Base-by-base conservation (phyloP, 2,329 filamentous ascomycete species). In the Ramularia collo-cygni region DNA sequence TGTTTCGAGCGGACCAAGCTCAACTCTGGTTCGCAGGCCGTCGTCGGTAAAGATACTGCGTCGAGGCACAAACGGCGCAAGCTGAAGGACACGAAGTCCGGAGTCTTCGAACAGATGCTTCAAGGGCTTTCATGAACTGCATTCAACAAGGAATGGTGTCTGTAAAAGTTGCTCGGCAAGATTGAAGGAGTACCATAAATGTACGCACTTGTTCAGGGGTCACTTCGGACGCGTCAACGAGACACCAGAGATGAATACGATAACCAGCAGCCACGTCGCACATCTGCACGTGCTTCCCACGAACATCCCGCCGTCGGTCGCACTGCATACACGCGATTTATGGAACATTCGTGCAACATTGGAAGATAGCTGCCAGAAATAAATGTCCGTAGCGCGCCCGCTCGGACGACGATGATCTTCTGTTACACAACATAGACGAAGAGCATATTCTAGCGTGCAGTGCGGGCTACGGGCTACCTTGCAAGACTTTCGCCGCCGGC, bases 21-120 rank as follows among this genome's bases (percentile, higher is more conserved):
- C 33, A 12, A 37, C 33, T 14, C 35, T 14, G 10, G 4, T 10
- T 24, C 12, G 1, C 31, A 26, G 13, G 30, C 14, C 18, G 10
- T n/a, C 14, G 16, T 12, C 16, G 6, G 28, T 30, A 30, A 35
- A 8, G 4, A 21, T 15, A 24, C 15, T 4, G 8, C 7, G 26
- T 28, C 34, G 17, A 6, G 6, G 21, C 32, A 28, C 14, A 52
- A 51, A 38, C 36, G 34, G 16, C 44, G 47, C 27, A 38, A 43
- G 19, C 12, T 50, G 31, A 40, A 39, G 28, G 21, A 27, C 18
- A 18, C 35, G 16, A 46, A 40, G 35, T 26, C 33, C n/a, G 15
- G 41, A 5, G 31, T 17, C 16, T 16, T 51, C 5, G 19, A 40
- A 29, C 31, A 40, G 9, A 36, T 51, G 26, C 37, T 48, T 19